Base-by-base conservation (phyloP, 805 yeast genomes). In the Blastobotrys chiropterorum region DNA sequence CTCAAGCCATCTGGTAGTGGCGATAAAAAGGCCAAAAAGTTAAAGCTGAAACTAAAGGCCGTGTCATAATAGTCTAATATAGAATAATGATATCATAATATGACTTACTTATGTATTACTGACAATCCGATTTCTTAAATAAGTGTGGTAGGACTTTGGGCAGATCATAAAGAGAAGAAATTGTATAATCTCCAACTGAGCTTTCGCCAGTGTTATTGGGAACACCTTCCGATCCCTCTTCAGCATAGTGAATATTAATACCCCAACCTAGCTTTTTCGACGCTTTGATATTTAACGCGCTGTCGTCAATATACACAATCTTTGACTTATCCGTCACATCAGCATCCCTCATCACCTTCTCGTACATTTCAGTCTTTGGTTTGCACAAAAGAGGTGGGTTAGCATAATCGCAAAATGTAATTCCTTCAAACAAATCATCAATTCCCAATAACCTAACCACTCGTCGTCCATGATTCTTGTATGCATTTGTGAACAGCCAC, bases 401-500 rank as follows among this genome's bases (percentile, higher is more conserved):
- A 13, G 65, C 58, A 65, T 94, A 94, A 70, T 94, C 95, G 70
- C 99, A 94, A 68, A 73, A 92, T 1, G 97, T 89, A 59, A 94
- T 76, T 0, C 99, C 99, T 58, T 92, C 98, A 65, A 94, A 90
- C 50, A 89, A 65, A 65, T 90, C 97, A n/a, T 92, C 97, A 26
- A 92, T 67, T 1, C 97, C 97, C 47, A 92, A 72, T 46, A 92
- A 73, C 43, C 82, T 76, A 16, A 90, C 75, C 30, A 89, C 95
- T 47, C 97, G 75, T 44, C 82, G 61, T 0, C 92, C 99, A 68
- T 92, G 99, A 62, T 81, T 89, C 64, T 84, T 83, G 71, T 92
- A 92, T 1, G 99, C 98, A 66, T 92, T 92, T 3, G 99, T 92
- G 62, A 89, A 86, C 44, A 94, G 76, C 99, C 99, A 92, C 56